These are phyloP conservation scores for Cyclotella atomus DNA, from an alignment of 108 stramenopile genomes.

Conservation along the genomic window DNA sequence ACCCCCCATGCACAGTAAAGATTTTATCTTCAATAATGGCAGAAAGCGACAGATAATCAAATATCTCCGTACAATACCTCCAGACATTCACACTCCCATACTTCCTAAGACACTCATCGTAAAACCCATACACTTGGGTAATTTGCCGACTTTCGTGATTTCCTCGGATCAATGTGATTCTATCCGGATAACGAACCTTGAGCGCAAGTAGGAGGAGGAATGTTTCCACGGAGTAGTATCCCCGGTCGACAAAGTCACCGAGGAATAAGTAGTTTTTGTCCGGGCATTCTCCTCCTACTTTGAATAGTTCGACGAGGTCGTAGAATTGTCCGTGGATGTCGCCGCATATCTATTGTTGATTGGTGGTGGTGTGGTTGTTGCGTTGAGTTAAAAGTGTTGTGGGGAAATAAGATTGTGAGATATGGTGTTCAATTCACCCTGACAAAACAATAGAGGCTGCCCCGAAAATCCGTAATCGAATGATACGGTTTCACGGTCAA, in stretches of 20 bases:
- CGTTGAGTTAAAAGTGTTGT: too few relatives aligned
- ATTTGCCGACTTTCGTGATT: conserved; percentile 94
- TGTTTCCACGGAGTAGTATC: conserved; percentile 97
- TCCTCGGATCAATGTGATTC: conserved; percentile 93
- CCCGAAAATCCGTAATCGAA: too few relatives aligned
- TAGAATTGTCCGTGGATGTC: conserved; percentile 95
- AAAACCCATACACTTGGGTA: conserved; percentile 99
- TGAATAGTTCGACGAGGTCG: conserved; percentile 93
- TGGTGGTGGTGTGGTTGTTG: too few relatives aligned
- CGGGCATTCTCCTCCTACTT: conserved; percentile 94
- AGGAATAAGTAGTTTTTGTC: conserved; percentile 99
- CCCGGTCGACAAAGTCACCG: conserved; percentile 99
- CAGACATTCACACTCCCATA: conserved; percentile 98
- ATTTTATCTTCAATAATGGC: conserved; percentile 95
- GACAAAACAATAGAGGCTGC: too few relatives aligned
- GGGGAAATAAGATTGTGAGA: too few relatives aligned
- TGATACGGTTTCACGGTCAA: too few relatives aligned
- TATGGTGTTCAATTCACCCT: too few relatives aligned
- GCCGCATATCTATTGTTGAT: too few relatives aligned
- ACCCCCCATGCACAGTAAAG: conserved; percentile 96
- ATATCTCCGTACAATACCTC: conserved; percentile 97
- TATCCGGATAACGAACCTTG: conserved; percentile 95
- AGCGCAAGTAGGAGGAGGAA: conserved; percentile 93
- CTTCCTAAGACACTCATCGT: conserved; percentile 98
- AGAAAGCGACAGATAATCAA: conserved; percentile 97